Conservation (phyloP, 1,139 yeast species). For the Casaregolazyma lundiana region DNA sequence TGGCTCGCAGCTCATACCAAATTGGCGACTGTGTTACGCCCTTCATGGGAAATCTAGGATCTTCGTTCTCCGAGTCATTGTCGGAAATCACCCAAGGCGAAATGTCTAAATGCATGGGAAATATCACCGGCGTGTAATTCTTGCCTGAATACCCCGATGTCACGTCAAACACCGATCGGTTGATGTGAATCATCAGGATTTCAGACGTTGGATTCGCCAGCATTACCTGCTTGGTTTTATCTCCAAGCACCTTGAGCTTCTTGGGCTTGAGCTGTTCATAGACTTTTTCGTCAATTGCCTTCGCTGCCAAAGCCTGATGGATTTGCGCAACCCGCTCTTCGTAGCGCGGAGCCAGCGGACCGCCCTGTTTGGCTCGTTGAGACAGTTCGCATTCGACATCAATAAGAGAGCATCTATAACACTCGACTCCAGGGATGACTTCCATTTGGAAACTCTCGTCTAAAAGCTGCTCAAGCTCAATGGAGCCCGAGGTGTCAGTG, state of each 20-base stretch:
- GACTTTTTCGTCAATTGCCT: conserved; percentile 73
- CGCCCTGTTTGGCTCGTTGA: conserved; percentile 7
- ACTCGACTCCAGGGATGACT: conserved; percentile 85
- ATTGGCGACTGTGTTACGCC: conserved; percentile 14
- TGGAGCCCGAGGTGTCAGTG: conserved; percentile 28
- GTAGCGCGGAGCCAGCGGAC: conserved; percentile 35
- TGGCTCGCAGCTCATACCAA: conserved; percentile 67
- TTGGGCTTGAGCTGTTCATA: conserved; percentile 71
- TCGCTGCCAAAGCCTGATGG: conserved; percentile 52
- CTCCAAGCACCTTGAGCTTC: conserved; percentile 68
- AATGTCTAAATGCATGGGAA: conserved; percentile 63
- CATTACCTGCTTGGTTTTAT: conserved; percentile 76
- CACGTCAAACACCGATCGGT: conserved; percentile 89
- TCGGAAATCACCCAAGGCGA: conserved; percentile 67
- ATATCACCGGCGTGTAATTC: conserved; percentile 75
- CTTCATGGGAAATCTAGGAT: conserved; percentile 68
- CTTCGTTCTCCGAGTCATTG: conserved; percentile 54
- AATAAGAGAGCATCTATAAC: conserved; percentile 79
- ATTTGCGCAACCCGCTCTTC: conserved; percentile 51
- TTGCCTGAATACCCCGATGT: conserved; percentile 77
- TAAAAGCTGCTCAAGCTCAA: conserved; percentile 53
- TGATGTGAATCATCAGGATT: conserved; percentile 75
- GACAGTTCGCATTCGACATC: conserved; percentile 53
- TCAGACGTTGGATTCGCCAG: conserved; percentile 77
- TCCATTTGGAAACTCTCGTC: conserved; percentile 76